Percentiles rank a stretch among this genome's conserved stretches.
phyloP scores from a whole-genome alignment of 805 yeast genomes.

The Cyberlindnera mycetangii region DNA sequence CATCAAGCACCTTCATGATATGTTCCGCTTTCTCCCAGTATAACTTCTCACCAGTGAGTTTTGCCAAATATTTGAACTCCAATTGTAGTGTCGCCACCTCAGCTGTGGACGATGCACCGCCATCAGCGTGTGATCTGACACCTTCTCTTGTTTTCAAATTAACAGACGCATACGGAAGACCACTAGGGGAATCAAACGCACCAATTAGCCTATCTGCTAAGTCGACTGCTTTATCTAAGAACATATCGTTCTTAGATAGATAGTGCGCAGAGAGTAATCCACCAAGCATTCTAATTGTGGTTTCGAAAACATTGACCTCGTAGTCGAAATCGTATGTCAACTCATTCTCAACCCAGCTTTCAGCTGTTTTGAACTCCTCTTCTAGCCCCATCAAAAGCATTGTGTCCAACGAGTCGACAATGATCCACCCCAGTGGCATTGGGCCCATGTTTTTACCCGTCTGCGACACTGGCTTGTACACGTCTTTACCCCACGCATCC shows the following conservation, averaged over 20 bases:
- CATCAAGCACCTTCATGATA: constrained; percentile 67
- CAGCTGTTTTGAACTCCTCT: constrained; percentile 61
- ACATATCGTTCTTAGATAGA: constrained; percentile 64
- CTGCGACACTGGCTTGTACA: constrained; percentile 65
- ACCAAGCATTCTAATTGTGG: constrained; percentile 93
- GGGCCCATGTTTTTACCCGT: constrained; percentile 73
- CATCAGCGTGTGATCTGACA: constrained; percentile 55
- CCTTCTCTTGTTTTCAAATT: constrained; percentile 67
- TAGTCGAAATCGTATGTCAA: constrained; percentile 70
- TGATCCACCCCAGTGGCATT: constrained; percentile 87
- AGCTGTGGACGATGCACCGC: constrained; percentile 84
- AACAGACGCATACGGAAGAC: constrained; percentile 77
- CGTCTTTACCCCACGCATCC: constrained; percentile 84
- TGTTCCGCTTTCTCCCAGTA: constrained; percentile 81
- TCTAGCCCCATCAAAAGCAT: constrained; percentile 64
- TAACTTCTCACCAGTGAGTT: constrained; percentile 71
- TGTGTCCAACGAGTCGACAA: constrained; percentile 85
- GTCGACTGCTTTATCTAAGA: constrained; percentile 73
- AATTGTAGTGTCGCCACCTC: constrained; percentile 85
- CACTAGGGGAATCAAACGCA: constrained; percentile 63
- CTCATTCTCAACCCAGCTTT: constrained; percentile 70
- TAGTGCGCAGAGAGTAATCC: constrained; percentile 85
- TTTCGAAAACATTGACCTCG: constrained; percentile 81
- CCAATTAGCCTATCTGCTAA: constrained; percentile 72
- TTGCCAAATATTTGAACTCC: constrained; percentile 79